Conservation (phyloP, 495 filamentous ascomycete species). For the Xylaria palmicola region DNA sequence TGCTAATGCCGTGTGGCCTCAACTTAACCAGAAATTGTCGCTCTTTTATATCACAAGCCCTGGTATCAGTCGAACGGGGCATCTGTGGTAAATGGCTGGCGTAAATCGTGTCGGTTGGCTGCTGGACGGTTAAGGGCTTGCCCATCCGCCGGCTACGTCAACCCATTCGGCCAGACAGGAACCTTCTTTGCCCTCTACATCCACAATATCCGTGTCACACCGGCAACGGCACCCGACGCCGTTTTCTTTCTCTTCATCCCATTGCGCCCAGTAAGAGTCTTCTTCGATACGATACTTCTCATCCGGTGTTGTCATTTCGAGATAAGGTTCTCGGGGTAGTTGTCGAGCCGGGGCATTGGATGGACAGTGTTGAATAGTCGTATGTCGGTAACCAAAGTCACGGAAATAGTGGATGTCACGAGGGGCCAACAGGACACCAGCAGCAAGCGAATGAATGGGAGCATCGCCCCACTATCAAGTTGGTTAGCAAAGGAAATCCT, state of each 20-base stretch:
- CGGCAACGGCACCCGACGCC: conserved; percentile 95
- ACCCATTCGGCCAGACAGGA: conserved; percentile 97
- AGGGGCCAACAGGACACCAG: conserved; percentile 79
- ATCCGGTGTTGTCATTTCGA: conserved; percentile 82
- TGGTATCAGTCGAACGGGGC: not conserved
- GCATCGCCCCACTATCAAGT: conserved; percentile 88
- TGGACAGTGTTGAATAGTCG: conserved; percentile 97
- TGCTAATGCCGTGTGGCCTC: not conserved
- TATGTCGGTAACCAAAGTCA: conserved; percentile 97
- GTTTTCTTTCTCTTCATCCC: conserved; percentile 87
- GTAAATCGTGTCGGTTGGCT: conserved; percentile 5
- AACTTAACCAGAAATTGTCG: not conserved
- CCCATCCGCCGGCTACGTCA: conserved; percentile 94
- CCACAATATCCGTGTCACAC: conserved; percentile 97
- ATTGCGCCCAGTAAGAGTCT: conserved; percentile 93
- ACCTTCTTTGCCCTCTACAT: conserved; percentile 95
- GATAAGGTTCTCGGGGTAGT: conserved; percentile 73
- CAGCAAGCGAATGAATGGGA: conserved; percentile 96
- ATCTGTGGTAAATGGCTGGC: not conserved
- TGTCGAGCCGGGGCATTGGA: conserved; percentile 93
- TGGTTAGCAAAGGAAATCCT: conserved; percentile 12
- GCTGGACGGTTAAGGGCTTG: conserved; percentile 45
- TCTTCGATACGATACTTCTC: conserved; percentile 88
- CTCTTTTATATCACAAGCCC: too few relatives aligned
- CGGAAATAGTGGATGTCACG: conserved; percentile 97